These are phyloP conservation scores for Voacanga thouarsii DNA, from an alignment of 257 asterid species.

Conservation along the genomic window DNA sequence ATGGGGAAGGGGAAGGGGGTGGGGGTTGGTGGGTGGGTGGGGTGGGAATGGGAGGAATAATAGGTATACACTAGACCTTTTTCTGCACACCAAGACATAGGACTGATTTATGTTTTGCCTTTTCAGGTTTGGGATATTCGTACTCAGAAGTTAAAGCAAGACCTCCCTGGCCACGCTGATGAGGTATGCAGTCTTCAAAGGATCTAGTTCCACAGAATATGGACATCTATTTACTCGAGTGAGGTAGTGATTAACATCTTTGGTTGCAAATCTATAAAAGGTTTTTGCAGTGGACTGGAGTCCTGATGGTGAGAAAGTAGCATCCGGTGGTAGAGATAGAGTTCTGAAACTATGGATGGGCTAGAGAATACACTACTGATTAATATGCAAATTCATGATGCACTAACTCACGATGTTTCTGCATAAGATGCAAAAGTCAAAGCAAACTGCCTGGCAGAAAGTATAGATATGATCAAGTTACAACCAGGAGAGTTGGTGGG, in stretches of 20 bases:
- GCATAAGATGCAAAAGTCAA: background rate
- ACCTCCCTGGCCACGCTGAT: slow-evolving; percentile 98
- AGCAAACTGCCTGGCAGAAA: background rate
- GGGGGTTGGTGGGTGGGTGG: too few species aligned
- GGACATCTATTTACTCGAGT: background rate
- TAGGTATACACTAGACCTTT: background rate
- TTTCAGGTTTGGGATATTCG: slow-evolving; percentile 90
- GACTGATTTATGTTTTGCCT: background rate
- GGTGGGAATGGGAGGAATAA: background rate
- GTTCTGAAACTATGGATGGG: slow-evolving; percentile 98
- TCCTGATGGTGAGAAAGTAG: slow-evolving; percentile 98
- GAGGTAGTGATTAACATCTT: background rate
- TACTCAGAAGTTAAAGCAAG: slow-evolving; percentile 81
- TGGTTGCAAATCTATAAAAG: slow-evolving; percentile 27
- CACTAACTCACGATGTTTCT: background rate
- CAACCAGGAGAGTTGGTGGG: background rate
- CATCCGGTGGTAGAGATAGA: slow-evolving; percentile 90
- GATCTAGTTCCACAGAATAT: background rate
- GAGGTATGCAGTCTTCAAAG: slow-evolving; percentile 47
- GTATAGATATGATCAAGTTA: background rate
- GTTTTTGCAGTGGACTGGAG: slow-evolving; percentile 99
- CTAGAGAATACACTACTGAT: slow-evolving; percentile 19
- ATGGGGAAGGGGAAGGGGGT: too few species aligned
- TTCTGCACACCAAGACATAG: background rate
- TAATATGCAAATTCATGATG: background rate